Conservation (phyloP, 2,329 filamentous ascomycete species). For the Hirsutella rhossiliensis region DNA sequence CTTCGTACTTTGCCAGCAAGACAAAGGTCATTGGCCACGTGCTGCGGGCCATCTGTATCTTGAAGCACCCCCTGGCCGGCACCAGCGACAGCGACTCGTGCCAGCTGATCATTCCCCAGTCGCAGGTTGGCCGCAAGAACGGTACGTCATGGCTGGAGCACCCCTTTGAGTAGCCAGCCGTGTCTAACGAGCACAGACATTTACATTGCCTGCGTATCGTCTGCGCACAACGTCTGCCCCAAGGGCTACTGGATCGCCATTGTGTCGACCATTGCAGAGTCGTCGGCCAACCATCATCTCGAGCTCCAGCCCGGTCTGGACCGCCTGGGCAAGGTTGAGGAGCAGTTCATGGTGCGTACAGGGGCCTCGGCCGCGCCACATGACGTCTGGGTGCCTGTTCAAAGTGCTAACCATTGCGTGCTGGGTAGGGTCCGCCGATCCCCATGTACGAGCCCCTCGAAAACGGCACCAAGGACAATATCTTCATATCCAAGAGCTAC, state of each 20-base stretch:
- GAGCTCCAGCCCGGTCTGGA: slow-evolving; percentile 90
- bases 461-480: slow-evolving; percentile 72
- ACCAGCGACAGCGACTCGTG: slow-evolving; percentile 82
- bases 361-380: no score
- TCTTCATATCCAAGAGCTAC: slow-evolving; percentile 98
- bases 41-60: slow-evolving; percentile 91
- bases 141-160: slow-evolving; percentile 46
- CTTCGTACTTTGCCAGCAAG: slow-evolving; percentile 91
- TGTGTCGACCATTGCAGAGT: slow-evolving; percentile 93
- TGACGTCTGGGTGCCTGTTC: no score
- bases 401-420: not conserved
- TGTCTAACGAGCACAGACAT: slow-evolving; percentile 50
- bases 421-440: slow-evolving; percentile 64
- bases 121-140: slow-evolving; percentile 91
- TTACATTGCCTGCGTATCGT: slow-evolving; percentile 92
- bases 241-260: slow-evolving; percentile 99
- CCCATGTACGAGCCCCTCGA: slow-evolving; percentile 87
- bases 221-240: slow-evolving; percentile 94
- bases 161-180: not conserved
- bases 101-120: slow-evolving; percentile 96
- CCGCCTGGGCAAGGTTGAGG: slow-evolving; percentile 83
- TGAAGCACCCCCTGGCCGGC: slow-evolving; percentile 87
- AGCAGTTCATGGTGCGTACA: slow-evolving; percentile 75
- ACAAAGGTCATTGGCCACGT: slow-evolving; percentile 80
- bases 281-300: slow-evolving; percentile 82